Evolutionary conservation across 2,329 filamentous ascomycete genomes (phyloP), one percentile per base, ranked within the genome.

Genomic region (Penicillium sp.): DNA sequence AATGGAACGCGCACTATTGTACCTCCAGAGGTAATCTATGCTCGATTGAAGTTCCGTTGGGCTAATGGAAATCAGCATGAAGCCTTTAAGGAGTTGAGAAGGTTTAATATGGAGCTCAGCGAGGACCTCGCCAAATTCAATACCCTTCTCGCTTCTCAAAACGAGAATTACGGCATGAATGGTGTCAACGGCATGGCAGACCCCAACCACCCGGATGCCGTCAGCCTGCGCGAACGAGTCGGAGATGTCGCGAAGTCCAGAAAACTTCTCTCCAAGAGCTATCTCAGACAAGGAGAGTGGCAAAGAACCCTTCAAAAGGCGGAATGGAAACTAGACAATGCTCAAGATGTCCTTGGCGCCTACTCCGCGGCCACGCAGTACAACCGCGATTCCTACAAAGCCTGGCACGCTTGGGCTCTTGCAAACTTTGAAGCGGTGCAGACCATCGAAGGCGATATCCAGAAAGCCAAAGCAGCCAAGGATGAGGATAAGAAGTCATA

Each of bases 381-480:
- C 79, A 96, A 99, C 74, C 89, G 92, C 37, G 88, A 89, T 63
- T 99, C 94, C 87, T 99, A 99, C 81, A 99, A 99, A 79, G 95
- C 96, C 7, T 99, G 95, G 95, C 95, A 99, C 78, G 91, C 95
- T 0, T 99, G 95, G 94, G 96, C 95, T 11, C 79, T 99, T 64
- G 94, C 95, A 57, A 99, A 99, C 77, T 99, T 99, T 71, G 94
- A 99, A 78, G 95, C 99, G 59, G 93, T 98, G 40, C 96, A 95
- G 69, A 87, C 90, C 0, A 81, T 95, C 59, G 86, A 89, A 8
- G 84, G 89, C 25, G 85, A 42, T 4, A 10, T 42, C 38, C 16
- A 42, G 10, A n/a, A 87, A 59, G 84, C 84, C 16, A 90, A 42
- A n/a, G 11, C 40, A 40, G 90, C 65, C 83, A 85, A 49, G 84